Percentiles rank a stretch among this genome's conserved stretches.
These are phyloP conservation scores for Scutellaria baicalensis DNA, from an alignment of 257 asterid genomes.

Conservation along the genomic window DNA sequence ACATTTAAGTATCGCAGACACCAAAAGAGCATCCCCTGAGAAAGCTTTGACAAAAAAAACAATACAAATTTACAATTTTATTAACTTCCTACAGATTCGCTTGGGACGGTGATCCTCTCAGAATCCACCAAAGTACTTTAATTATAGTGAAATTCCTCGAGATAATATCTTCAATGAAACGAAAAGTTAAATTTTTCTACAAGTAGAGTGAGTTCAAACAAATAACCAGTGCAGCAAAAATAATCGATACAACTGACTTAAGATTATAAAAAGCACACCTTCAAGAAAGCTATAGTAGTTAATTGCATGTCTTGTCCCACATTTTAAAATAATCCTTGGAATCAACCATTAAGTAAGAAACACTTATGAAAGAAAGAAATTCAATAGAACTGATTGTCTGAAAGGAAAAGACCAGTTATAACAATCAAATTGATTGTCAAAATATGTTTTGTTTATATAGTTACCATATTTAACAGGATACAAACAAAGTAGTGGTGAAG, in stretches of 20 bases:
- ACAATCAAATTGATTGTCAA: not conserved
- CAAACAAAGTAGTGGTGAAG: not conserved
- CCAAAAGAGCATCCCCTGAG: no score
- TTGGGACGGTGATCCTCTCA: no score
- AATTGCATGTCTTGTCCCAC: not conserved
- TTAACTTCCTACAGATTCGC: no score
- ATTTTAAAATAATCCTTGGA: not conserved
- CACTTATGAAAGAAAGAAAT: not conserved
- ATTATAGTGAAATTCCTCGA: not conserved
- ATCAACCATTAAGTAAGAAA: not conserved
- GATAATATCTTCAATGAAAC: not conserved
- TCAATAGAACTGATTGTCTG: not conserved
- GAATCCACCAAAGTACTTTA: not conserved
- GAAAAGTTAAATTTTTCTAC: not conserved
- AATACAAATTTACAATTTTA: no score
- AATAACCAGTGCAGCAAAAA: not conserved
- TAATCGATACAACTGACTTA: not conserved
- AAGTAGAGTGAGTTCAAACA: not conserved
- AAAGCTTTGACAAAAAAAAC: no score
- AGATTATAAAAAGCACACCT: not conserved
- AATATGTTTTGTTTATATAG: not conserved
- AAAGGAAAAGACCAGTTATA: not conserved
- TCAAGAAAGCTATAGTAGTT: not conserved
- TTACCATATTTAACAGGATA: not conserved
- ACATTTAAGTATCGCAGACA: no score